phyloP scores from a whole-genome alignment of 306 rosid genomes.

The Dryas drummondii region DNA sequence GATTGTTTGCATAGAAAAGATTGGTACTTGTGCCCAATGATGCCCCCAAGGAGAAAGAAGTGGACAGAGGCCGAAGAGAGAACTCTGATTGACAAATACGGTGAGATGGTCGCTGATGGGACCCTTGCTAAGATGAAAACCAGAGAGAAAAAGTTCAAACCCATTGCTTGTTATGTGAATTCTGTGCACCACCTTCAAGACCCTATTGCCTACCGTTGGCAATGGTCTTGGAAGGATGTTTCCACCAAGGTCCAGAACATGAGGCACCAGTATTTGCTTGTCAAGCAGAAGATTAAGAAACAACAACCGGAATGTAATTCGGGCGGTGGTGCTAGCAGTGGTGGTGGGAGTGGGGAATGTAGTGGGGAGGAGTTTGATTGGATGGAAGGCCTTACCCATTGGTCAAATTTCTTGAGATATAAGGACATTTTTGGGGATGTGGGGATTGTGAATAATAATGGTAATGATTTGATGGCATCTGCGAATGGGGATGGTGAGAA shows the following conservation, averaged over 20 bases:
- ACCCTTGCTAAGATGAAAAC: conserved; percentile 82
- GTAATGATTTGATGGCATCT: conserved; percentile 47
- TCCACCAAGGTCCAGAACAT: conserved; percentile 97
- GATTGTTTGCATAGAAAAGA: conserved; percentile 19
- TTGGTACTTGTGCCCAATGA: conserved; percentile 37
- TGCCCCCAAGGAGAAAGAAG: conserved; percentile 89
- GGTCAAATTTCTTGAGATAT: conserved; percentile 94
- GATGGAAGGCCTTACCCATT: conserved; percentile 80
- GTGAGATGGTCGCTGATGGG: conserved; percentile 82
- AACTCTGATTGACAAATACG: conserved; percentile 84
- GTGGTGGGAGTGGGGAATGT: conserved; percentile 41
- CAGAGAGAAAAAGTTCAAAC: conserved; percentile 90
- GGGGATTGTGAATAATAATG: conserved; percentile 42
- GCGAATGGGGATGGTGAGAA: conserved; percentile 49
- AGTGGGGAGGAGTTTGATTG: conserved; percentile 80
- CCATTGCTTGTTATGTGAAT: conserved; percentile 84
- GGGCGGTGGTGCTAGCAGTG: conserved; percentile 17
- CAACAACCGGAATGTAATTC: conserved; percentile 40
- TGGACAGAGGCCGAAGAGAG: conserved; percentile 97
- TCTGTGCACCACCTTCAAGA: conserved; percentile 68
- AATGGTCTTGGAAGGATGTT: conserved; percentile 96
- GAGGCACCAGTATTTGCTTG: conserved; percentile 94
- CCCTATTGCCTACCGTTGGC: conserved; percentile 84
- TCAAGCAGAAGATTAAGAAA: conserved; percentile 93
- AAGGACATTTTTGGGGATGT: conserved; percentile 95